Percentiles rank a stretch among this genome's conserved stretches.
Conservation (phyloP, 129 eudicot genomes). For the Arctium lappa region DNA sequence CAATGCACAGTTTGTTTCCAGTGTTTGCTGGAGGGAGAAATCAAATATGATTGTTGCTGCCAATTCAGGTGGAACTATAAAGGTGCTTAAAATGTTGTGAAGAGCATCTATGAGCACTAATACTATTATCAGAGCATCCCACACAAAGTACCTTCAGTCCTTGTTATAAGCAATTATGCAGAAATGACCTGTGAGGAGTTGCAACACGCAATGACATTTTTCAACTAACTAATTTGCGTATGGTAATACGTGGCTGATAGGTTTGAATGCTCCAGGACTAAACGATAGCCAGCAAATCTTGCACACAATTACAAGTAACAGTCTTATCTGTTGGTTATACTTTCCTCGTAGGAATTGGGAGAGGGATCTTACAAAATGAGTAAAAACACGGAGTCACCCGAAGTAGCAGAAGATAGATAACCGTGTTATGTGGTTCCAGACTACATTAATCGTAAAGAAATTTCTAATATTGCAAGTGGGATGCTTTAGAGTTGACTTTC, state of each 20-base stretch:
- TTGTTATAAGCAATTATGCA: background rate
- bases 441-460: background rate
- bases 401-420: background rate
- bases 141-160: background rate
- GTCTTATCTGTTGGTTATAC: too few relatives aligned
- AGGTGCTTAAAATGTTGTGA: conserved; percentile 45
- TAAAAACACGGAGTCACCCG: background rate
- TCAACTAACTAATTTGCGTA: too few relatives aligned
- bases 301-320: too few relatives aligned
- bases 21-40: conserved; percentile 64
- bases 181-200: background rate
- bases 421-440: background rate
- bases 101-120: background rate
- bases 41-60: conserved; percentile 57
- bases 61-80: conserved; percentile 52
- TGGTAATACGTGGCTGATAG: too few relatives aligned
- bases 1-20: conserved; percentile 50
- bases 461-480: background rate
- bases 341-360: too few relatives aligned
- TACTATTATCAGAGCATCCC: background rate
- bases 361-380: too few relatives aligned
- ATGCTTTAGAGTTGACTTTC: background rate
- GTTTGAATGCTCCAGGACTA: too few relatives aligned
- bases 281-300: too few relatives aligned
- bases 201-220: background rate